These are phyloP conservation scores for Gilbertella persicaria DNA, from an alignment of 371 early-diverging fungal genomes.

Conservation along the genomic window DNA sequence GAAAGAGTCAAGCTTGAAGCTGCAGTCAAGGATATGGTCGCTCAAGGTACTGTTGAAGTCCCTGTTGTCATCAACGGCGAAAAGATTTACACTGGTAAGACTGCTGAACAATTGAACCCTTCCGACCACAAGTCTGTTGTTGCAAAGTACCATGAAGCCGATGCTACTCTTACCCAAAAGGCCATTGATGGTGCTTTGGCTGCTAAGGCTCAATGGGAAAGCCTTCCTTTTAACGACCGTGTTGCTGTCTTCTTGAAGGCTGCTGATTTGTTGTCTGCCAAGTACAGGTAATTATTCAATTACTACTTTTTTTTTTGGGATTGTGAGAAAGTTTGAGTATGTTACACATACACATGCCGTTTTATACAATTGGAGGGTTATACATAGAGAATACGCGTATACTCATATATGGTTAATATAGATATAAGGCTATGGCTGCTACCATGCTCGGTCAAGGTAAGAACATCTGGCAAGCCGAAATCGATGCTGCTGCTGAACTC, in stretches of 20 bases:
- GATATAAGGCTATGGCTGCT: constrained; percentile 93
- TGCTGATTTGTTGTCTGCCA: constrained; percentile 88
- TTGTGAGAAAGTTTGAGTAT: constrained; percentile 2
- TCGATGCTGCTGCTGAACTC: constrained; percentile 94
- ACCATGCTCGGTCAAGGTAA: constrained; percentile 99
- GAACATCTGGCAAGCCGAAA: constrained; percentile 99
- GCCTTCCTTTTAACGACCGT: constrained; percentile 93
- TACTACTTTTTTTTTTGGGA: neutral
- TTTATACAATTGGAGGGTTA: too few species aligned
- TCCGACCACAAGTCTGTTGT: constrained; percentile 82
- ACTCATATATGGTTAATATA: too few species aligned
- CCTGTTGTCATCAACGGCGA: constrained; percentile 88
- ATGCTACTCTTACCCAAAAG: constrained; percentile 64
- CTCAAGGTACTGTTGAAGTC: constrained; percentile 73
- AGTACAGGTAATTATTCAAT: constrained; percentile 74
- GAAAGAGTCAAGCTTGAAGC: constrained; percentile 77
- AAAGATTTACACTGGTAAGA: constrained; percentile 70
- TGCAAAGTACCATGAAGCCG: constrained; percentile 86
- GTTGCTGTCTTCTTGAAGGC: constrained; percentile 97
- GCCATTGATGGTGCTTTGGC: constrained; percentile 92
- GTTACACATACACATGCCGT: constrained; percentile 1
- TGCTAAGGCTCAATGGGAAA: constrained; percentile 89
- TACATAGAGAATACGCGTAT: too few species aligned
- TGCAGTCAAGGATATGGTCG: constrained; percentile 78
- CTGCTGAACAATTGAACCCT: constrained; percentile 78